A percentile compares a stretch with the other conserved stretches of the same genome.
Conservation (phyloP, 352 stramenopile species). For the Pythium graminicola region DNA sequence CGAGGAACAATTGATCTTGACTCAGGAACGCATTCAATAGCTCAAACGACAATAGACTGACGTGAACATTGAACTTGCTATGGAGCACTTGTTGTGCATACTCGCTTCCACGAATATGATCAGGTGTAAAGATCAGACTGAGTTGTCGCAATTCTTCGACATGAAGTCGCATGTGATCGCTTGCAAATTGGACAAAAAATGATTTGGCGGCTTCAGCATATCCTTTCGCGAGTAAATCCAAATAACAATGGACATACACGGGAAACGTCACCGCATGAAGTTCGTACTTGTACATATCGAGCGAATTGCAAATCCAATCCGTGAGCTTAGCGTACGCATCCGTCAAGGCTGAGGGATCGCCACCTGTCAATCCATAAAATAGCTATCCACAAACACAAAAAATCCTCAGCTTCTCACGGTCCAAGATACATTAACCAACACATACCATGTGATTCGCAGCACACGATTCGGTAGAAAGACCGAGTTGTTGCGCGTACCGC, state of each 20-base stretch:
- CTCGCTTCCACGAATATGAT: constrained; percentile 65
- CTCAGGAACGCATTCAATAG: constrained; percentile 75
- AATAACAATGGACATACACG: constrained; percentile 77
- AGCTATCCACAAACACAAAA: constrained; percentile 27
- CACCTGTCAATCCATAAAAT: constrained; percentile 63
- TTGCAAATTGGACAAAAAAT: constrained; percentile 55
- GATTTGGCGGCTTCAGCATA: constrained; percentile 37
- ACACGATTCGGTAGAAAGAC: constrained; percentile 63
- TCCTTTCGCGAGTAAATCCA: constrained; percentile 70
- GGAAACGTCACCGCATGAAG: constrained; percentile 71
- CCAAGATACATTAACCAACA: constrained; percentile 2
- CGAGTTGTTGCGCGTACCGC: constrained; percentile 53
- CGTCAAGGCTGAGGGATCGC: constrained; percentile 52
- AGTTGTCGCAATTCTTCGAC: constrained; percentile 61
- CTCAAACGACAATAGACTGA: constrained; percentile 80
- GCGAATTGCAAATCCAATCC: constrained; percentile 79
- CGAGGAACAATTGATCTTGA: constrained; percentile 66
- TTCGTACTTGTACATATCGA: constrained; percentile 85
- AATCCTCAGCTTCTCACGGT: not conserved
- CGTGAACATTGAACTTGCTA: constrained; percentile 78
- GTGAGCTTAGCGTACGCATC: constrained; percentile 64
- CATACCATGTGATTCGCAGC: constrained; percentile 67
- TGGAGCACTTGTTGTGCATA: constrained; percentile 72
- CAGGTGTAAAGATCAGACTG: constrained; percentile 49
- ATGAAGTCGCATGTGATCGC: constrained; percentile 64